Conservation (phyloP, 441 rosid genomes). For the Euphorbia celastroides region DNA sequence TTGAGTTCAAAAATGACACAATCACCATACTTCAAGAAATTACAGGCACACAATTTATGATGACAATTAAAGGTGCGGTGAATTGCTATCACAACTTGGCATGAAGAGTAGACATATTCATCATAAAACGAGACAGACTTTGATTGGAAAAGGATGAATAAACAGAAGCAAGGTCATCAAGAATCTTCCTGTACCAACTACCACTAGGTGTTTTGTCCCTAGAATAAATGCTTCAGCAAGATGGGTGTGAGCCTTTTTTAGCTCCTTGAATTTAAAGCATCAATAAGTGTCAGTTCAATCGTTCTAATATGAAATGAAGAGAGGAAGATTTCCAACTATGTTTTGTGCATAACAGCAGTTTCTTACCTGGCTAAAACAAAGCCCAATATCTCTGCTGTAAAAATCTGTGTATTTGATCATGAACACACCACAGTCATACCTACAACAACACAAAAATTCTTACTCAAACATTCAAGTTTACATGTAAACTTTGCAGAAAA, state of each 20-base stretch:
- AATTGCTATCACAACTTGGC: too few species aligned
- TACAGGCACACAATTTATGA: too few species aligned
- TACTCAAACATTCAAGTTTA: too few species aligned
- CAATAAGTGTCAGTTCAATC: neutral
- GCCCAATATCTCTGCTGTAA: slow-evolving; percentile 63
- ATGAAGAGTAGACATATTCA: too few species aligned
- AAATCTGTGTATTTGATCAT: slow-evolving; percentile 91
- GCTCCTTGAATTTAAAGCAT: too few species aligned
- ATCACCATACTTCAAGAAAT: neutral
- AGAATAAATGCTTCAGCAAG: neutral
- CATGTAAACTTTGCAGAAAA: too few species aligned
- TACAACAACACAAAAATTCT: slow-evolving; percentile 28
- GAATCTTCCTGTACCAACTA: too few species aligned
- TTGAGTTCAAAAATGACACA: too few species aligned
- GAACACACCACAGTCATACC: slow-evolving; percentile 92
- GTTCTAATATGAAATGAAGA: neutral
- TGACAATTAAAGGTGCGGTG: too few species aligned
- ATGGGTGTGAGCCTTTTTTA: neutral
- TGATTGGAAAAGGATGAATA: too few species aligned
- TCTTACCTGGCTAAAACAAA: slow-evolving; percentile 83
- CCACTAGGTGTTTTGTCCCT: neutral
- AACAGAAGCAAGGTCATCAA: too few species aligned
- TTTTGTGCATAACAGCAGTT: neutral
- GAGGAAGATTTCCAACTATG: neutral
- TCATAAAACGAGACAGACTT: too few species aligned